Evolutionary conservation across 2,329 filamentous ascomycete genomes (phyloP).

Genomic region (Waltergamsia citrina): DNA sequence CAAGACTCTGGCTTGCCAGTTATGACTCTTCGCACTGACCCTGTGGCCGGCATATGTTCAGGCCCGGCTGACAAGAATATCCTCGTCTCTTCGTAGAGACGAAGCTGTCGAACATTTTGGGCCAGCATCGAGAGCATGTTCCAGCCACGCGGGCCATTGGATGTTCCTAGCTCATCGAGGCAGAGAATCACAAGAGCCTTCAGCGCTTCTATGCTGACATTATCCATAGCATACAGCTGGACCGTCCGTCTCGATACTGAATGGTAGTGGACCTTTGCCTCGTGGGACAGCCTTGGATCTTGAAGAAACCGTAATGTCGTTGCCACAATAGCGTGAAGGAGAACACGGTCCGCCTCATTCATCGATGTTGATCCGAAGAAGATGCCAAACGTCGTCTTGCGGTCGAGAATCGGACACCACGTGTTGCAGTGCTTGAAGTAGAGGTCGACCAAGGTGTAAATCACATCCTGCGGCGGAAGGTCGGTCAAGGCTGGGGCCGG

Average conservation of each 20-base stretch:
- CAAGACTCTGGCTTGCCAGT: conserved; percentile 27
- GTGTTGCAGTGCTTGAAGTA: conserved; percentile 58
- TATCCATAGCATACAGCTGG: conserved; percentile 30
- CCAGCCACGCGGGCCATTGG: conserved; percentile 31
- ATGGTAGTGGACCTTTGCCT: conserved; percentile 27
- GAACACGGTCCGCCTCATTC: conserved; percentile 26
- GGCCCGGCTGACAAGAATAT: conserved; percentile 23
- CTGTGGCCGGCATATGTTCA: conserved; percentile 20
- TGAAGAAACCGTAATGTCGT: conserved; percentile 31
- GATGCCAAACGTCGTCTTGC: conserved; percentile 27
- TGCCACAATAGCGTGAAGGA: conserved; percentile 33
- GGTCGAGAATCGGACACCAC: conserved; percentile 39
- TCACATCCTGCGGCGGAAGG: conserved; percentile 49
- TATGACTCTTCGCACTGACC: conserved; percentile 22
- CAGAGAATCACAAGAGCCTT: conserved; percentile 29
- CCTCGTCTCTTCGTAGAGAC: conserved; percentile 27
- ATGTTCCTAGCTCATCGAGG: conserved; percentile 30
- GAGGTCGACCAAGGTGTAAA: conserved; percentile 49
- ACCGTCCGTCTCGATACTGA: conserved; percentile 26
- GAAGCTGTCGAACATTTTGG: conserved; percentile 27
- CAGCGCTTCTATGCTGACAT: conserved; percentile 26
- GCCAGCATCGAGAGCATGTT: conserved; percentile 27
- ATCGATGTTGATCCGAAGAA: conserved; percentile 30
- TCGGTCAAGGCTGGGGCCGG: conserved; percentile 20
- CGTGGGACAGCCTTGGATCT: conserved; percentile 24